Percentiles rank a stretch among this genome's conserved stretches.
phyloP scores from a whole-genome alignment of 768 basidiomycete species.

The Tulasnella sp. region DNA sequence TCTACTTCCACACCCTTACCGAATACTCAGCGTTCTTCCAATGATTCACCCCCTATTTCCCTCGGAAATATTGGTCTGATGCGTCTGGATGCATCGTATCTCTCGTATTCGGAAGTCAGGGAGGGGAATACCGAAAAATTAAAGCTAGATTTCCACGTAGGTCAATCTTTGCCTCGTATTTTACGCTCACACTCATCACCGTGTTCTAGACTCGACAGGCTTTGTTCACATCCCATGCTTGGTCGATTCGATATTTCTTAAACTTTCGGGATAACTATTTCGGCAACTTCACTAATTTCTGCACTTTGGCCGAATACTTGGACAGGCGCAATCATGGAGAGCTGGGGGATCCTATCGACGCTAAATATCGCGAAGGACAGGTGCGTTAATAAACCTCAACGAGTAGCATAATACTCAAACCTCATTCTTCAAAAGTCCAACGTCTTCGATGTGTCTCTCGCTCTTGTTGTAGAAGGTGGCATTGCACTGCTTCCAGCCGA shows the following conservation, averaged over 20 bases:
- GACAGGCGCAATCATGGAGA: conserved; percentile 45
- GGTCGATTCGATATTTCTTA: conserved; percentile 83
- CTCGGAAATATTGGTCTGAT: conserved; percentile 48
- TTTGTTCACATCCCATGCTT: conserved; percentile 62
- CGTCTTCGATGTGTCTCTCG: conserved; percentile 60
- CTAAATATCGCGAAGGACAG: conserved; percentile 68
- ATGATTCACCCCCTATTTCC: conserved; percentile 43
- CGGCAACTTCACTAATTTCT: conserved; percentile 86
- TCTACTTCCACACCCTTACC: too few species aligned
- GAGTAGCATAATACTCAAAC: background rate
- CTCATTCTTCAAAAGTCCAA: conserved; percentile 46
- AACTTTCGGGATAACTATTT: conserved; percentile 87
- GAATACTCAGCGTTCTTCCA: conserved; percentile 71
- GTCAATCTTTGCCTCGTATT: conserved; percentile 17
- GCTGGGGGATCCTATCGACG: conserved; percentile 67
- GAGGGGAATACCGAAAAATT: conserved; percentile 69
- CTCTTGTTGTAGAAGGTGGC: conserved; percentile 39
- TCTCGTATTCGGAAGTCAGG: conserved; percentile 52
- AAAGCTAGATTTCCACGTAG: conserved; percentile 49
- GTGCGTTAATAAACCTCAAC: conserved; percentile 30
- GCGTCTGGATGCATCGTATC: conserved; percentile 54
- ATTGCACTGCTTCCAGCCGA: conserved; percentile 46
- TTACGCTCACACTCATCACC: conserved; percentile 9
- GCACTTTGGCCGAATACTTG: conserved; percentile 74
- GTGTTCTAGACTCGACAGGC: conserved; percentile 36